Percentiles rank a stretch among this genome's conserved stretches.
Evolutionary conservation across 768 basidiomycete genomes (phyloP).

Genomic region (Rhizopogon rudus): DNA sequence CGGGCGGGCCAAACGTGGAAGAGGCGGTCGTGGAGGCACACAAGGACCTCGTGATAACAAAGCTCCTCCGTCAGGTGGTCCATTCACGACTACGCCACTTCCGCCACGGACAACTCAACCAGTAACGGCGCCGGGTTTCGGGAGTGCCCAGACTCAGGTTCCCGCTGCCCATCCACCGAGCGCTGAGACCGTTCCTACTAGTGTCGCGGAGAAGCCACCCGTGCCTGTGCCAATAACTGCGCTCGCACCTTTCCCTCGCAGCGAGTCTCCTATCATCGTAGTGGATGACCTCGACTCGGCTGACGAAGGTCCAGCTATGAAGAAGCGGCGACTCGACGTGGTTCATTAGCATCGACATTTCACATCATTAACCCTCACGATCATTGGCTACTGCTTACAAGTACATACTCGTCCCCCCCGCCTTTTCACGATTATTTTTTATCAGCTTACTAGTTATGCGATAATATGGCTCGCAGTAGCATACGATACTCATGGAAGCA

Average conservation of each 20-base stretch:
- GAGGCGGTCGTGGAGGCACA: slow-evolving; percentile 4
- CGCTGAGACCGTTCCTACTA: slow-evolving; percentile 15
- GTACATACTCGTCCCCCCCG: background rate
- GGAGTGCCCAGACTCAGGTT: background rate
- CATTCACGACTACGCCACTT: slow-evolving; percentile 45
- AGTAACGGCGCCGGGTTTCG: background rate
- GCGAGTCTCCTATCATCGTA: slow-evolving; percentile 53
- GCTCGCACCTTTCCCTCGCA: slow-evolving; percentile 5
- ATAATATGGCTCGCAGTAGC: slow-evolving; percentile 1
- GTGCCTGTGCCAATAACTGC: slow-evolving; percentile 29
- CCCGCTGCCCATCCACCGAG: background rate
- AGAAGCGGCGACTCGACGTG: slow-evolving; percentile 41
- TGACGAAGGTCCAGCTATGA: slow-evolving; percentile 48
- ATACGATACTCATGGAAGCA: slow-evolving; percentile 2
- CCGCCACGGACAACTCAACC: slow-evolving; percentile 18
- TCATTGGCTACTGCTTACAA: background rate
- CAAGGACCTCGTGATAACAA: background rate
- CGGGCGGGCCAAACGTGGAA: slow-evolving; percentile 15
- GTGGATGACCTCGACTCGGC: slow-evolving; percentile 51
- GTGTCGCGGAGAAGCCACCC: slow-evolving; percentile 18
- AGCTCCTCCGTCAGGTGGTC: slow-evolving; percentile 10
- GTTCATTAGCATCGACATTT: background rate
- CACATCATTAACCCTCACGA: background rate
- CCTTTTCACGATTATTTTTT: background rate
- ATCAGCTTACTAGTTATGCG: slow-evolving; percentile 1